Conservation (phyloP, 805 yeast genomes). For the Starmerella potacharoeniae region DNA sequence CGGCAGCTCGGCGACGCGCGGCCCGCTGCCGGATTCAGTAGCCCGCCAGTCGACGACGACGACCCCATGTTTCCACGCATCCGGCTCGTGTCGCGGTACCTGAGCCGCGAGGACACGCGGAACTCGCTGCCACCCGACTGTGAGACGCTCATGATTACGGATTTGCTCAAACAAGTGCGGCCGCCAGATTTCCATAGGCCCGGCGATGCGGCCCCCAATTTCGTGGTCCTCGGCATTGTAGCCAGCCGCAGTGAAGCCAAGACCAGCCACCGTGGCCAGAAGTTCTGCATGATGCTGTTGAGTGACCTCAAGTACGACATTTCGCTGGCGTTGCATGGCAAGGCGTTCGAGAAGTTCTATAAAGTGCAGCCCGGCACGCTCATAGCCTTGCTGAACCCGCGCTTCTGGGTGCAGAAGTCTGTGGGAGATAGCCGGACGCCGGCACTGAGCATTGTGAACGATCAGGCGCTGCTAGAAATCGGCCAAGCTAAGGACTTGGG, state of each 20-base stretch:
- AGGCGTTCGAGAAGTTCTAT: conserved; percentile 60
- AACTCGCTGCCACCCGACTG: conserved; percentile 11
- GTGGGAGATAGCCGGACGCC: conserved; percentile 20
- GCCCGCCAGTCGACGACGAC: background rate
- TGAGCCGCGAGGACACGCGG: conserved; percentile 6
- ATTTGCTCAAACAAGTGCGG: conserved; percentile 34
- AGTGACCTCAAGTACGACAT: conserved; percentile 58
- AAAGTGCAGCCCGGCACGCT: conserved; percentile 65
- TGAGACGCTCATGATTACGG: conserved; percentile 14
- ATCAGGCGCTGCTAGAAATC: conserved; percentile 52
- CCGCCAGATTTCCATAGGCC: conserved; percentile 68
- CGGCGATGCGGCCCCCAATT: conserved; percentile 44
- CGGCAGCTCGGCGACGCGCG: background rate
- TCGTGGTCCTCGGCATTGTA: conserved; percentile 68
- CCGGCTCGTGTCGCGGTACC: conserved; percentile 14
- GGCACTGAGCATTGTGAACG: conserved; percentile 45
- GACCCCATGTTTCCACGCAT: conserved; percentile 16
- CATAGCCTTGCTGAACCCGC: conserved; percentile 65
- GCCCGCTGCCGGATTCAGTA: background rate
- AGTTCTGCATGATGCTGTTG: conserved; percentile 49
- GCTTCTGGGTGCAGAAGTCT: conserved; percentile 30
- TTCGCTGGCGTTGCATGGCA: conserved; percentile 52
- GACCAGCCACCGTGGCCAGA: conserved; percentile 31
- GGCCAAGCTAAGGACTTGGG: conserved; percentile 63
- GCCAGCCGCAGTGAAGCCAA: conserved; percentile 45